Conservation (phyloP, 208 protist genomes). For the Trypanosoma cruzi region DNA sequence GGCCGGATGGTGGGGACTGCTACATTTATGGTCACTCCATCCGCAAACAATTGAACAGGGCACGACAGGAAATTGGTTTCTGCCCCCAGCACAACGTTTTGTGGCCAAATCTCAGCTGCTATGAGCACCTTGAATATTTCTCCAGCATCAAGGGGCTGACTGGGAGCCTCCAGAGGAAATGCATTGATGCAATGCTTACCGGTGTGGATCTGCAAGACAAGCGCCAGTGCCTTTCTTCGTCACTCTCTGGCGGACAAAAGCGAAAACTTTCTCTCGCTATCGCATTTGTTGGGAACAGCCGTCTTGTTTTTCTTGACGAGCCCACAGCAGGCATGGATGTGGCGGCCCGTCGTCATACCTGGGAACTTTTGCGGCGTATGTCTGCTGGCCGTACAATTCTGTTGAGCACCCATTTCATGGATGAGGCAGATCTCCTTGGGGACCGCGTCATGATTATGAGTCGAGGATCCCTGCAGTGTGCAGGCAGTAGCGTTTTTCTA, state of each 20-base stretch:
- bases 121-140: constrained; percentile 92
- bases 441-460: constrained; percentile 93
- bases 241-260: constrained; percentile 86
- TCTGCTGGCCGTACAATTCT: constrained; percentile 58
- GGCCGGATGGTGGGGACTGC: constrained; percentile 72
- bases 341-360: constrained; percentile 73
- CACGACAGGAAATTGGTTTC: constrained; percentile 88
- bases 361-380: constrained; percentile 68
- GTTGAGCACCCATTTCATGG: constrained; percentile 95
- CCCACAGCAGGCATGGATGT: constrained; percentile 92
- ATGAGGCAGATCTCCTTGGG: constrained; percentile 96
- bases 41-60: constrained; percentile 35
- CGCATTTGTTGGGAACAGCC: constrained; percentile 76
- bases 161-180: constrained; percentile 26
- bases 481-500: constrained; percentile 62
- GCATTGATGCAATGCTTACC: constrained; percentile 43
- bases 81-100: constrained; percentile 97
- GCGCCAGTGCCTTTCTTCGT: constrained; percentile 32
- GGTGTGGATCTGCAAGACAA: constrained; percentile 71
- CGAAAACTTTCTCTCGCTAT: constrained; percentile 85
- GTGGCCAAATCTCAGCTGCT: constrained; percentile 89
- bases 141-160: constrained; percentile 83
- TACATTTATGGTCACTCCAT: constrained; percentile 76
- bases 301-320: constrained; percentile 89
- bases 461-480: constrained; percentile 56